These are phyloP conservation scores for Galeopsis tetrahit DNA, from an alignment of 257 asterid species.

Conservation along the genomic window DNA sequence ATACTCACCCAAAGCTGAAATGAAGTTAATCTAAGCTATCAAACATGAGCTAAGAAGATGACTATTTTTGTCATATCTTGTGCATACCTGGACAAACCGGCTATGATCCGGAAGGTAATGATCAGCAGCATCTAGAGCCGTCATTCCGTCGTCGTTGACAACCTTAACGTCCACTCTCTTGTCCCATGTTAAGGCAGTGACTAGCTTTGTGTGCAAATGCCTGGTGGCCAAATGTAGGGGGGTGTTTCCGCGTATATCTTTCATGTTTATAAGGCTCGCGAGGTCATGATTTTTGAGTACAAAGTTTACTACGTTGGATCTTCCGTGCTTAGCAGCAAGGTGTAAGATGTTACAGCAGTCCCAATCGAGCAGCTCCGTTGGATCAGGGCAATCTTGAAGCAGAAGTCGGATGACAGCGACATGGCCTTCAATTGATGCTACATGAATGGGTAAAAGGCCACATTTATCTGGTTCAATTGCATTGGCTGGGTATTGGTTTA, in stretches of 20 bases:
- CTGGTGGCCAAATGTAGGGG: conserved; percentile 43
- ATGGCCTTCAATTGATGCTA: conserved; percentile 36
- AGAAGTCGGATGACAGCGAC: conserved; percentile 27
- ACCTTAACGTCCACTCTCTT: conserved; percentile 33
- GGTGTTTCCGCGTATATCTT: conserved; percentile 40
- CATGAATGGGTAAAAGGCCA: conserved; percentile 39
- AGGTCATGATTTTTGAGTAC: conserved; percentile 37
- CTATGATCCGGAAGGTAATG: neutral
- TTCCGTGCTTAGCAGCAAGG: conserved; percentile 44
- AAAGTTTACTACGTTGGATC: conserved; percentile 20
- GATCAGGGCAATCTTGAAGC: conserved; percentile 38
- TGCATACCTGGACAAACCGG: conserved; percentile 30
- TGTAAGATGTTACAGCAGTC: conserved; percentile 39
- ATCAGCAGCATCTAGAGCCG: conserved; percentile 47
- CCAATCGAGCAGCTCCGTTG: conserved; percentile 37
- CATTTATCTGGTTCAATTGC: conserved; percentile 30
- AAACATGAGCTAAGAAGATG: too few relatives aligned
- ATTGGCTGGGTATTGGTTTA: neutral
- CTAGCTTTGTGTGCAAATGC: conserved; percentile 35
- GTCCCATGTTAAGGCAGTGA: conserved; percentile 38
- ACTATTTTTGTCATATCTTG: neutral
- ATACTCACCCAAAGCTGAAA: too few relatives aligned
- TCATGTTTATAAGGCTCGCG: conserved; percentile 37
- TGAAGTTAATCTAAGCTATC: too few relatives aligned
- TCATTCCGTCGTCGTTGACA: conserved; percentile 35